Conservation (phyloP, 257 asterid species). For the Anisodus tanguticus region DNA sequence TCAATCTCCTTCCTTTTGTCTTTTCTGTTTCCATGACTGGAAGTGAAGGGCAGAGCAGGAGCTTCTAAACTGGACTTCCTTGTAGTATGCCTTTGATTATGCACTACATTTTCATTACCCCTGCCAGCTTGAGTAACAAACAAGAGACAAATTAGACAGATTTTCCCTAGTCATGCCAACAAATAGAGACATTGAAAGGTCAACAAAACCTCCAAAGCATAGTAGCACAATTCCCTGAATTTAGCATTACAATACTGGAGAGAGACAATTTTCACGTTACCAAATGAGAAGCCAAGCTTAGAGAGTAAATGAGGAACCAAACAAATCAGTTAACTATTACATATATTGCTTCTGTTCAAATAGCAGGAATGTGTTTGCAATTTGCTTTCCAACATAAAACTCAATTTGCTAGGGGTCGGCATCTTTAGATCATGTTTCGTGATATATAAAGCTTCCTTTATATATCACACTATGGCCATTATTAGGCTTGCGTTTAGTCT, state of each 20-base stretch:
- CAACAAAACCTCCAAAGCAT: not conserved
- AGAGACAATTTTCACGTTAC: not conserved
- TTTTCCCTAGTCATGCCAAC: not conserved
- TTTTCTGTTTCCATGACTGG: constrained; percentile 33
- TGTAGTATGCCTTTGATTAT: constrained; percentile 25
- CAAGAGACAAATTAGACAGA: constrained; percentile 27
- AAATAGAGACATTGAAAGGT: not conserved
- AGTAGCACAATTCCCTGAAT: not conserved
- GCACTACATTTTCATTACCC: constrained; percentile 35
- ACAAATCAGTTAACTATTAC: not conserved
- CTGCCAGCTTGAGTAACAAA: constrained; percentile 46
- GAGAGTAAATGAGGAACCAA: constrained; percentile 1
- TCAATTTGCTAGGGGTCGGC: not conserved
- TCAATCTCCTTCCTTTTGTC: constrained; percentile 42
- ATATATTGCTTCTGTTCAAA: not conserved
- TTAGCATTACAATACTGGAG: not conserved
- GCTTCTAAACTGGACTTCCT: constrained; percentile 35
- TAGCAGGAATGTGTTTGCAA: not conserved
- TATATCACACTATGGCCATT: not conserved
- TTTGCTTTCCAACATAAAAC: not conserved
- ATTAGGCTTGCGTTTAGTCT: not conserved
- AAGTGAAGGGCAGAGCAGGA: constrained; percentile 16
- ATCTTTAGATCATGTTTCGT: not conserved
- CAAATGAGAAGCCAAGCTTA: constrained; percentile 13
- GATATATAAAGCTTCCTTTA: not conserved